phyloP scores from a whole-genome alignment of 2,329 filamentous ascomycete species.

The Monilinia fructigena region DNA sequence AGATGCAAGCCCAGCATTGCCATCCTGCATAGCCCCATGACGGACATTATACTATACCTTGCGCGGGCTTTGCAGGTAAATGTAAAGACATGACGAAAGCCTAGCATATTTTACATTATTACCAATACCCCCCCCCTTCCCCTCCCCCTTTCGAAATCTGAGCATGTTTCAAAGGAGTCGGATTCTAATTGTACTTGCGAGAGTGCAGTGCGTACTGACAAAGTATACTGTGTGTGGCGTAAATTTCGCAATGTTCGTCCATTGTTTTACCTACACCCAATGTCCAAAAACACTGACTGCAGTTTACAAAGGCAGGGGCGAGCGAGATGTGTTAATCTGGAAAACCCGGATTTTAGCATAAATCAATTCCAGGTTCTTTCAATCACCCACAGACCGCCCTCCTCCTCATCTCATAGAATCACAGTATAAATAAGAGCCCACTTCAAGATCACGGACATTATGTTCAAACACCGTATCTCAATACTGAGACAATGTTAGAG shows the following conservation, averaged over 20 bases:
- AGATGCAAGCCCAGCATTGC: slow-evolving; percentile 1
- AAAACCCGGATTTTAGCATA: background rate
- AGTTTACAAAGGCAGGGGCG: background rate
- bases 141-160: background rate
- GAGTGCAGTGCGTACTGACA: background rate
- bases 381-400: slow-evolving; percentile 9
- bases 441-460: slow-evolving; percentile 12
- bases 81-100: background rate
- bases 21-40: background rate
- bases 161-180: slow-evolving; percentile 1
- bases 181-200: background rate
- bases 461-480: slow-evolving; percentile 9
- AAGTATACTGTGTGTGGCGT: background rate
- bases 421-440: background rate
- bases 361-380: background rate
- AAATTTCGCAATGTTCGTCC: slow-evolving; percentile 2
- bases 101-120: background rate
- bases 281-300: background rate
- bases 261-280: slow-evolving; percentile 8
- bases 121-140: background rate
- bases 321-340: background rate
- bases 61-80: background rate
- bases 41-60: background rate
- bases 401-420: slow-evolving; percentile 2
- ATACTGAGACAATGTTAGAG: slow-evolving; percentile 9